A percentile compares a stretch with the other conserved stretches of the same genome.
Evolutionary conservation across 78 protist genomes (phyloP).

Genomic region (Dictyostelium capitatum): DNA sequence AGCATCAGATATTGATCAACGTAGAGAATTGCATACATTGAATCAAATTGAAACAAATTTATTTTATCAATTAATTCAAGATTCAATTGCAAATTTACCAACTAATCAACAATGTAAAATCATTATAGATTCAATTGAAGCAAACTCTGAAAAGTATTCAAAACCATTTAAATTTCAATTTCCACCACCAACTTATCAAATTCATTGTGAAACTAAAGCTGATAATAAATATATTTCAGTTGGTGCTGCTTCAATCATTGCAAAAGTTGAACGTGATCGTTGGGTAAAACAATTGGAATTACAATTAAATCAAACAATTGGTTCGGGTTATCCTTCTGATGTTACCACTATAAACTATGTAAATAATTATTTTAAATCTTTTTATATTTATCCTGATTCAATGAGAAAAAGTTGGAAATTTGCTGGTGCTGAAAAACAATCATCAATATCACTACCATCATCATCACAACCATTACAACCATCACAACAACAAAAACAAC

Average conservation of each 20-base stretch:
- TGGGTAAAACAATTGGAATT: slow-evolving; percentile 3
- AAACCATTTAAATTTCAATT: neutral
- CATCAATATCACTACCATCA: neutral
- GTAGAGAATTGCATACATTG: slow-evolving; percentile 14
- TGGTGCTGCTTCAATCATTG: slow-evolving; percentile 57
- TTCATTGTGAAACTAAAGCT: slow-evolving; percentile 52
- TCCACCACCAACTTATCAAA: neutral
- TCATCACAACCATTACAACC: neutral
- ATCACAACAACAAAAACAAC: neutral
- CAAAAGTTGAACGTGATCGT: slow-evolving; percentile 58
- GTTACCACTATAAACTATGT: neutral
- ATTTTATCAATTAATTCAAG: slow-evolving; percentile 27
- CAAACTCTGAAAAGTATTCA: slow-evolving; percentile 4
- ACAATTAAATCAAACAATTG: neutral
- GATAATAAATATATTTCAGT: slow-evolving; percentile 33
- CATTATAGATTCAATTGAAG: slow-evolving; percentile 23
- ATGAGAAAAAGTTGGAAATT: slow-evolving; percentile 20
- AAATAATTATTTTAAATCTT: neutral
- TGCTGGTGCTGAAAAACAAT: neutral
- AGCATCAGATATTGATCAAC: slow-evolving; percentile 26
- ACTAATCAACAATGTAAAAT: neutral
- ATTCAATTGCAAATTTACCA: neutral
- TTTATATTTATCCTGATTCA: neutral
- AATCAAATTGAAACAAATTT: slow-evolving; percentile 59
- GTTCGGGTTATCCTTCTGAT: slow-evolving; percentile 63